phyloP scores from a whole-genome alignment of 306 rosid species.

The Vicia faba region DNA sequence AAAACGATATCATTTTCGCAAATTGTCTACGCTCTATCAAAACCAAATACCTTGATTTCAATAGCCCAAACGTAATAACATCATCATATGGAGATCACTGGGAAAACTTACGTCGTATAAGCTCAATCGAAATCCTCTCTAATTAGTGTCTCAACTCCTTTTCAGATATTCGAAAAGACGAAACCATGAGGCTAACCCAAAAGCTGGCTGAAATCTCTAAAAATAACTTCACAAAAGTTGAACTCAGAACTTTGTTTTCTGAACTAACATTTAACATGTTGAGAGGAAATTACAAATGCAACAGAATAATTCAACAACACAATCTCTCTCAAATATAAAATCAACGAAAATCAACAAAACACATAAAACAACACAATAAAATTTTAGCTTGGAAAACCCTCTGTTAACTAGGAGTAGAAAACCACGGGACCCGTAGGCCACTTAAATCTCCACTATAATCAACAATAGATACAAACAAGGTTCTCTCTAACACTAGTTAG shows the following conservation, averaged over 20 bases:
- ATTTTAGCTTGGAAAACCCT: too few species aligned
- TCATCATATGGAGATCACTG: constrained; percentile 74
- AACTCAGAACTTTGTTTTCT: constrained; percentile 38
- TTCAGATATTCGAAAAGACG: constrained; percentile 42
- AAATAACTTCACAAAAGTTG: constrained; percentile 38
- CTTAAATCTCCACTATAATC: too few species aligned
- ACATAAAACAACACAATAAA: too few species aligned
- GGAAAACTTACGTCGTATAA: constrained; percentile 79
- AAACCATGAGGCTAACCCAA: constrained; percentile 40
- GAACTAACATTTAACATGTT: constrained; percentile 59
- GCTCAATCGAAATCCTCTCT: constrained; percentile 62
- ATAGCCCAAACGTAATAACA: constrained; percentile 37
- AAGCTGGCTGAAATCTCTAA: constrained; percentile 33
- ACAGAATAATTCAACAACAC: too few species aligned
- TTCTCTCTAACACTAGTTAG: too few species aligned
- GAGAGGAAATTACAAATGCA: too few species aligned
- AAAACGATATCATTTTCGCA: constrained; percentile 61
- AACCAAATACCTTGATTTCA: constrained; percentile 49
- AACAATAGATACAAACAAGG: too few species aligned
- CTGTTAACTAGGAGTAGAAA: too few species aligned
- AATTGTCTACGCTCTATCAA: constrained; percentile 40
- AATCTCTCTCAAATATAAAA: too few species aligned
- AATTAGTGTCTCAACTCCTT: constrained; percentile 49
- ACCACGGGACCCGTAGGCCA: too few species aligned
- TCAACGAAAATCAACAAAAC: too few species aligned